Evolutionary conservation across 148 eudicot genomes (phyloP).

Genomic region (Bassia scoparia): DNA sequence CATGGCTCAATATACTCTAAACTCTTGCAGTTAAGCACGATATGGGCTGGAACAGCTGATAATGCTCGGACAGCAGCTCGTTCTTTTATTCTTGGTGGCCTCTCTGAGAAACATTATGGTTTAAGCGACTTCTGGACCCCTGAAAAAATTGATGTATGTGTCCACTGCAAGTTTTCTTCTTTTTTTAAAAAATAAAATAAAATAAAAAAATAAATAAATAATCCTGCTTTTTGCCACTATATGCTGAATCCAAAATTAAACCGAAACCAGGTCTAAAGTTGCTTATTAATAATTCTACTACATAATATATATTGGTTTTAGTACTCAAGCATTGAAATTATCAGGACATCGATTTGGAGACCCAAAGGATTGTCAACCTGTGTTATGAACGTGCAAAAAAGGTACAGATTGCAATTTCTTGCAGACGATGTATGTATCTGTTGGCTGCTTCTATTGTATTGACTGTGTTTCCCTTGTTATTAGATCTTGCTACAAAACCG

Average conservation of each 20-base stretch:
- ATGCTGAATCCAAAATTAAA: no score
- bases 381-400: constrained; percentile 78
- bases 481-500: constrained; percentile 66
- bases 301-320: neutral
- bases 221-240: no score
- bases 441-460: constrained; percentile 12
- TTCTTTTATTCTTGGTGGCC: constrained; percentile 75
- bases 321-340: neutral
- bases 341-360: constrained; percentile 83
- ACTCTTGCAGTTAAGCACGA: constrained; percentile 71
- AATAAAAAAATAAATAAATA: no score
- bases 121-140: constrained; percentile 68
- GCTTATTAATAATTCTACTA: neutral
- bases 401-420: constrained; percentile 35
- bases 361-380: constrained; percentile 50
- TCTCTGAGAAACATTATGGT: constrained; percentile 77
- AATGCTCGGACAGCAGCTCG: constrained; percentile 91
- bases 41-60: constrained; percentile 87
- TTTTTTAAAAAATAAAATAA: neutral
- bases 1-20: constrained; percentile 6
- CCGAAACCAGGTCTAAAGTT: neutral
- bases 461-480: constrained; percentile 6
- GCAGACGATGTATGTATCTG: neutral
- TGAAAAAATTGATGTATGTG: constrained; percentile 62
- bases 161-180: neutral